Evolutionary conservation across 2,329 filamentous ascomycete genomes (phyloP), one percentile per base, ranked within the genome.

Genomic region (Hymenoscyphus scutula): DNA sequence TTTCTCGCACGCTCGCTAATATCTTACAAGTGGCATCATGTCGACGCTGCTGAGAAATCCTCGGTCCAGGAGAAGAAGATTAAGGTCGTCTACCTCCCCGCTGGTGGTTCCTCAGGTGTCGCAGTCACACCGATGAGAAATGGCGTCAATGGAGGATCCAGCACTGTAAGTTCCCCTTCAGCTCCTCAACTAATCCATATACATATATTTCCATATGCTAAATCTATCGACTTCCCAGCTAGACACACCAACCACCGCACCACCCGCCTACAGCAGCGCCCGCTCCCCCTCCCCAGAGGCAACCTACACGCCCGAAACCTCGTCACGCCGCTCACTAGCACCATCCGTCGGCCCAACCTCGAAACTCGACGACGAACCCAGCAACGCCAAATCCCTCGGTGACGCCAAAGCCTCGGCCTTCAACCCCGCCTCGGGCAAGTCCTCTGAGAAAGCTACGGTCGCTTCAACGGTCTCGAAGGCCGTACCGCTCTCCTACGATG

Each of bases 61-160:
- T 82, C 84, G 25, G 89, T 99, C 64, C 87, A 92, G 72, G 95
- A 99, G 81, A 91, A 89, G 81, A 99, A 98, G 83, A 99, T 99
- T 70, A 88, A 94, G 55, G 95, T 99, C 67, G 84, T 83, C 69
- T 99, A 94, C 82, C 82, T 97, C 51, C 77, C 89, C 56, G 81
- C 89, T 10, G 84, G 86, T 57, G 83, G 83, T 48, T 38, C 62
- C 56, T 62, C 48, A 57, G 60, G 66, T 53, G 63, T 58, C 34
- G 41, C 59, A 34, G 29, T 30, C 8, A 74, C 73, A 45, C 73
- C 72, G 53, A 37, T 68, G 58, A 72, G 66, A 63, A 74, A 72
- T 58, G 65, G 65, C 38, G 58, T 67, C 15, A 71, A 69, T 61
- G 68, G 68, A 53, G 34, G 60, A n/a, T 61, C 68, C 41, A 67